phyloP scores from a whole-genome alignment of 1,284 basidiomycete species.

The Clitocybe nebularis region DNA sequence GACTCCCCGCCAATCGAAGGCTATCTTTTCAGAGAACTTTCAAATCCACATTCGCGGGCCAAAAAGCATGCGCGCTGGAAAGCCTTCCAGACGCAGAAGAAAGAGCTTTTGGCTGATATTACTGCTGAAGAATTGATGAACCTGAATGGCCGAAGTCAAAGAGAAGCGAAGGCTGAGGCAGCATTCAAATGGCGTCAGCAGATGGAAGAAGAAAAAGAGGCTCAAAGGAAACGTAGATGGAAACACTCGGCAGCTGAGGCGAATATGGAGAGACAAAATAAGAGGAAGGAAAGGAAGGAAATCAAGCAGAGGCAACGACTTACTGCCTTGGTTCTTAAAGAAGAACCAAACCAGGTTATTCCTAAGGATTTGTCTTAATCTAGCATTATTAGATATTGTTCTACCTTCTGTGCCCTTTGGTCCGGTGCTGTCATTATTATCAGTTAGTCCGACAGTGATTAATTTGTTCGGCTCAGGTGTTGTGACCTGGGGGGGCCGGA shows the following conservation, averaged over 20 bases:
- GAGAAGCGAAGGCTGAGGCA: conserved; percentile 66
- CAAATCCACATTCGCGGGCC: conserved; percentile 75
- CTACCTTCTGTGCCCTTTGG: not conserved
- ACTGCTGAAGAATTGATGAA: conserved; percentile 51
- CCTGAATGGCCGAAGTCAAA: conserved; percentile 50
- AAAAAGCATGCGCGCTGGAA: conserved; percentile 78
- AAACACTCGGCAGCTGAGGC: conserved; percentile 41
- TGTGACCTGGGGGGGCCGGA: too few relatives aligned
- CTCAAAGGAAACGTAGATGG: conserved; percentile 56
- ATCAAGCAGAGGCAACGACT: conserved; percentile 56
- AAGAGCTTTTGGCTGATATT: conserved; percentile 48
- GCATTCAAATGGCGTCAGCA: conserved; percentile 66
- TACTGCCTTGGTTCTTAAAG: conserved; percentile 54
- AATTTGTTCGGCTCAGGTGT: too few relatives aligned
- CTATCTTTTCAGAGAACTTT: conserved; percentile 61
- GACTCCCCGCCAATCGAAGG: conserved; percentile 59
- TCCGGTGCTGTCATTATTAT: too few relatives aligned
- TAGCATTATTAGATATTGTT: too few relatives aligned
- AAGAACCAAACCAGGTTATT: conserved; percentile 65
- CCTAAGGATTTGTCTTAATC: conserved; percentile 34
- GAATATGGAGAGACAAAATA: conserved; percentile 47
- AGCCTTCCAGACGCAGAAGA: conserved; percentile 42
- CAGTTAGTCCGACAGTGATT: too few relatives aligned
- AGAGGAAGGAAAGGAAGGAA: conserved; percentile 58
- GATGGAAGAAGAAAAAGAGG: conserved; percentile 54